Percentiles rank a stretch among this genome's conserved stretches.
Evolutionary conservation across 768 basidiomycete genomes (phyloP).

Genomic region (Lactarius tabidus): DNA sequence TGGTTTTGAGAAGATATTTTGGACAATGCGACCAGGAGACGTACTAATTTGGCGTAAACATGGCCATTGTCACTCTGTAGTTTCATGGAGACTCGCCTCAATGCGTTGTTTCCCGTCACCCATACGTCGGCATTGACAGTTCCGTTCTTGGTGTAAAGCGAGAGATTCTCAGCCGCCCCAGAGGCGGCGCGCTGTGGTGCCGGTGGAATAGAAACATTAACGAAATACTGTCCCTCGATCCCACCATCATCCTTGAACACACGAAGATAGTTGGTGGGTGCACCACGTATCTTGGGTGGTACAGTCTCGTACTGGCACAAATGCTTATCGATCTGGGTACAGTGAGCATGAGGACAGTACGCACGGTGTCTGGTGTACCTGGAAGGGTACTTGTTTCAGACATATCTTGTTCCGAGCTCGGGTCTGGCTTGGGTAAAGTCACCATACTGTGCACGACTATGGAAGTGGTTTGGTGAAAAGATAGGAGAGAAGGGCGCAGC

Average conservation of each 20-base stretch:
- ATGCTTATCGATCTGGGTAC: not conserved
- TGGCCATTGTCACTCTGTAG: not conserved
- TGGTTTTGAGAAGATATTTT: too few species aligned
- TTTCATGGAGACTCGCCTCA: not conserved
- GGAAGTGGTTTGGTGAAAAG: not conserved
- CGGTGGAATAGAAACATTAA: constrained; percentile 4
- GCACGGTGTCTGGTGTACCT: not conserved
- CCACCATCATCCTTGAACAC: not conserved
- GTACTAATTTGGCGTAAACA: not conserved
- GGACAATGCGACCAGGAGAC: too few species aligned
- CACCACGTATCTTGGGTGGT: not conserved
- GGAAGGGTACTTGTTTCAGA: not conserved
- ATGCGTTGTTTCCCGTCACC: not conserved
- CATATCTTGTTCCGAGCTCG: not conserved
- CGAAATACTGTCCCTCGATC: not conserved
- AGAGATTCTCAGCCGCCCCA: constrained; percentile 6
- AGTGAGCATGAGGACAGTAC: not conserved
- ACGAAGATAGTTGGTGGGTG: constrained; percentile 2
- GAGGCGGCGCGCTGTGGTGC: not conserved
- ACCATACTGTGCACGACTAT: too few species aligned
- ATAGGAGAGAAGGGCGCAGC: not conserved
- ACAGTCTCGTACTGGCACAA: not conserved
- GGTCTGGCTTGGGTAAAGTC: not conserved
- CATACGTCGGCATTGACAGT: constrained; percentile 6
- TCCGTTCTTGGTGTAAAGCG: constrained; percentile 5